A percentile compares a stretch with the other conserved stretches of the same genome.
Conservation (phyloP, 2,329 filamentous ascomycete species). For the Calonectria naviculata region DNA sequence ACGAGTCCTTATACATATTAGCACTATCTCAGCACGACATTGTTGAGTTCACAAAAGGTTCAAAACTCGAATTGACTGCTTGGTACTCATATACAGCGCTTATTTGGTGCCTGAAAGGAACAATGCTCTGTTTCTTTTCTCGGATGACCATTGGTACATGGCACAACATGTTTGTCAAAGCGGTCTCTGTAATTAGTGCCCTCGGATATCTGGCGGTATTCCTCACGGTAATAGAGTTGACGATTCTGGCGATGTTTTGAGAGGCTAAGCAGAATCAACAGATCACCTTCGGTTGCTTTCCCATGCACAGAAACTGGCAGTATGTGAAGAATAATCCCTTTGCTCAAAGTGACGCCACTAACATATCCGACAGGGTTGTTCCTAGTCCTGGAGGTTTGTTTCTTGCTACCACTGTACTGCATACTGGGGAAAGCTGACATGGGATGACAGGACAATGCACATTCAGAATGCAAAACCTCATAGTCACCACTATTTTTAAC, state of each 20-base stretch:
- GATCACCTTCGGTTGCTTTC: conserved; percentile 38
- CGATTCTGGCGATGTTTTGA: rapidly evolving
- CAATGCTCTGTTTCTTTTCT: conserved; percentile 44
- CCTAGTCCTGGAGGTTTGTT: conserved; percentile 30
- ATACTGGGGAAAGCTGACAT: not conserved
- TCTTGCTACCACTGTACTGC: too few species aligned
- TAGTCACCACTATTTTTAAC: conserved; percentile 33
- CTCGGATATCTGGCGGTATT: conserved; percentile 32
- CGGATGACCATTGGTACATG: conserved; percentile 41
- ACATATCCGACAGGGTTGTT: conserved; percentile 21
- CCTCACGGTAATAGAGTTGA: conserved; percentile 22
- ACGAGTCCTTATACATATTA: not conserved
- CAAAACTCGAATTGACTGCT: conserved; percentile 49
- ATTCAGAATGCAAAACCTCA: conserved; percentile 32
- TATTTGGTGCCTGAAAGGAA: conserved; percentile 48
- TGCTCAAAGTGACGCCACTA: not conserved
- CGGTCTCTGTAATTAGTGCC: not conserved
- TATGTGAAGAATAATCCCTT: not conserved
- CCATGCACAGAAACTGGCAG: conserved; percentile 37
- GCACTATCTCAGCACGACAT: conserved; percentile 42
- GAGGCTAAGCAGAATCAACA: not conserved
- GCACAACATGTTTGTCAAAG: conserved; percentile 35
- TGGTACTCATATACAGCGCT: conserved; percentile 54
- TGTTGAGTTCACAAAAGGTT: conserved; percentile 42
- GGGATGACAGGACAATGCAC: conserved; percentile 18